Evolutionary conservation across 192 early-diverging fungal species (phyloP).

Genomic region (Globomyces pollinis-pini): DNA sequence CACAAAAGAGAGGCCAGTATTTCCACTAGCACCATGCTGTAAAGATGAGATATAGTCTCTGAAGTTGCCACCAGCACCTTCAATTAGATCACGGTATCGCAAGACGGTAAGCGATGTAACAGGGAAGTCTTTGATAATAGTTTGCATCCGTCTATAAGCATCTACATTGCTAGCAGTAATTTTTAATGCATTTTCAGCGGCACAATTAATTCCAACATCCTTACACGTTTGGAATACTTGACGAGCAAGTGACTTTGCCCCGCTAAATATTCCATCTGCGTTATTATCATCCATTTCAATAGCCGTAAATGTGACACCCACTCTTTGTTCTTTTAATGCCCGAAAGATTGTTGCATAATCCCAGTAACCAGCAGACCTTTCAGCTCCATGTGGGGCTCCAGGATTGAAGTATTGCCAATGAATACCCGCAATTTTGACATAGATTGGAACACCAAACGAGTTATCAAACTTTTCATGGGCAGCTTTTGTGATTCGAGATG

Average conservation of each 20-base stretch:
- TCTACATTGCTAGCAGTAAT: neutral
- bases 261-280: conserved; percentile 2
- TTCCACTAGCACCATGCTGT: neutral
- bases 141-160: conserved; percentile 9
- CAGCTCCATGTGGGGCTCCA: conserved; percentile 5
- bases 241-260: conserved; percentile 11
- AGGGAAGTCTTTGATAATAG: conserved; percentile 1
- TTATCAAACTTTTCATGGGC: conserved; percentile 6
- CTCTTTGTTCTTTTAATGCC: neutral
- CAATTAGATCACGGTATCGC: conserved; percentile 6
- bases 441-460: conserved; percentile 1
- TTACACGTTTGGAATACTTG: neutral
- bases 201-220: conserved; percentile 1
- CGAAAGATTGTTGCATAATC: conserved; percentile 4
- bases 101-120: conserved; percentile 4
- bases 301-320: conserved; percentile 15
- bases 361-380: conserved; percentile 17
- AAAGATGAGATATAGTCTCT: neutral
- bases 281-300: conserved; percentile 11
- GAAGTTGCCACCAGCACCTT: neutral
- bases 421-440: conserved; percentile 16
- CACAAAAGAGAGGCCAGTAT: too few species aligned
- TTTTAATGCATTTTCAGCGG: conserved; percentile 9
- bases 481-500: neutral
- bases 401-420: conserved; percentile 14